phyloP scores from a whole-genome alignment of 805 yeast species.

The Saccharomycopsis vini region DNA sequence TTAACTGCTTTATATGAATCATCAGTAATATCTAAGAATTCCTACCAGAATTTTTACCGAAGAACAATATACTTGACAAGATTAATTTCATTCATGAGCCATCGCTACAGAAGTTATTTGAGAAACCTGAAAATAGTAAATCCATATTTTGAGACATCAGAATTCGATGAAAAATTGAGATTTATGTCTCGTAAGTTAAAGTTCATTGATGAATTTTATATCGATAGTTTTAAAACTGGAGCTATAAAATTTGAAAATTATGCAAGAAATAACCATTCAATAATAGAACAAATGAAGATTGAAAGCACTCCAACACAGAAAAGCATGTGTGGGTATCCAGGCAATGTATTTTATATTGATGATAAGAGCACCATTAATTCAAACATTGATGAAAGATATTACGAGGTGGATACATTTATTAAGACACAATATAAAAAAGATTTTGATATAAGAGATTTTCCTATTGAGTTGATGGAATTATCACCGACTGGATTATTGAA shows the following conservation, averaged over 20 bases:
- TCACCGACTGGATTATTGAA: conserved; percentile 8
- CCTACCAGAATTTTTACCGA: conserved; percentile 3
- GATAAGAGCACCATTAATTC: not conserved
- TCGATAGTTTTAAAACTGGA: conserved; percentile 1
- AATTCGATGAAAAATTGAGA: not conserved
- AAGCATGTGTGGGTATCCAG: conserved; percentile 1
- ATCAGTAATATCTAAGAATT: not conserved
- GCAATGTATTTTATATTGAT: conserved; percentile 5
- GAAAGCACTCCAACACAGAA: not conserved
- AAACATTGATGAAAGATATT: conserved; percentile 4
- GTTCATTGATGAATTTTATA: conserved; percentile 9
- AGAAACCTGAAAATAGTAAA: not conserved
- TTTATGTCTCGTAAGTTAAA: conserved; percentile 9
- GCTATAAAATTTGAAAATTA: conserved; percentile 12
- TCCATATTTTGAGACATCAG: conserved; percentile 3
- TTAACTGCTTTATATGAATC: not conserved
- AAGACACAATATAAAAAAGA: not conserved
- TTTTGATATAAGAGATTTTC: conserved; percentile 3
- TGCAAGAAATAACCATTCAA: conserved; percentile 1
- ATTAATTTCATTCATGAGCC: conserved; percentile 10
- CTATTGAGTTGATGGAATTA: conserved; percentile 5
- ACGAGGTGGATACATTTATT: not conserved
- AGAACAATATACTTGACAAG: conserved; percentile 12
- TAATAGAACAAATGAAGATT: not conserved
- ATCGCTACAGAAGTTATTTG: conserved; percentile 7